Evolutionary conservation across 202 grass and related monocot genomes (phyloP).

Genomic region (Bolboschoenoplectus hybrid): DNA sequence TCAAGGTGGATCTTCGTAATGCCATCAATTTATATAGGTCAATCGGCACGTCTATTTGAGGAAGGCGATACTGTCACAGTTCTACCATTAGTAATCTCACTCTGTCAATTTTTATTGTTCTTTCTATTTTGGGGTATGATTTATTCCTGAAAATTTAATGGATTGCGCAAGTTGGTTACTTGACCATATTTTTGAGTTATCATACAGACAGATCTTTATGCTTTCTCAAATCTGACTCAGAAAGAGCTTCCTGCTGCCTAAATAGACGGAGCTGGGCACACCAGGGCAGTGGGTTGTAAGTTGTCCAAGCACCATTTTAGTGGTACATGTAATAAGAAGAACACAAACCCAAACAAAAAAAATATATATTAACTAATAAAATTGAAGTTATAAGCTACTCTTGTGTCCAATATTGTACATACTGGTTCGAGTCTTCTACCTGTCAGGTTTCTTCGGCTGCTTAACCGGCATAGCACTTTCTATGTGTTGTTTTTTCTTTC

Average conservation of each 20-base stretch:
- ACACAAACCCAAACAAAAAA: not conserved
- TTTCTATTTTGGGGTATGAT: constrained; percentile 11
- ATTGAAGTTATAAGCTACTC: not conserved
- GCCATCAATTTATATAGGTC: constrained; percentile 81
- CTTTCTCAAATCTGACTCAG: not conserved
- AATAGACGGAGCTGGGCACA: not conserved
- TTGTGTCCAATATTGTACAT: not conserved
- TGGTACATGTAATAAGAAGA: not conserved
- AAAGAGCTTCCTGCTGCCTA: not conserved
- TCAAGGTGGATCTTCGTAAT: constrained; percentile 40
- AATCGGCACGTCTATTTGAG: constrained; percentile 89
- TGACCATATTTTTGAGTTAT: not conserved
- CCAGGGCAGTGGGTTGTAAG: not conserved
- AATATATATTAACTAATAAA: not conserved
- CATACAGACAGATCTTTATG: not conserved
- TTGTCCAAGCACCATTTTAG: not conserved
- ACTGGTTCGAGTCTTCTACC: not conserved
- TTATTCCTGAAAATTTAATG: constrained; percentile 19
- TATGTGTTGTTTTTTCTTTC: not conserved
- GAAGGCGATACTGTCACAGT: constrained; percentile 80
- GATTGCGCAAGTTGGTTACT: not conserved
- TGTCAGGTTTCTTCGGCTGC: not conserved
- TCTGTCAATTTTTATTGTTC: constrained; percentile 21
- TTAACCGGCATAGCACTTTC: not conserved
- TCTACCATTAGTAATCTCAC: constrained; percentile 67